Base-by-base conservation (phyloP, 345 rosid species). In the Populus tremula region DNA sequence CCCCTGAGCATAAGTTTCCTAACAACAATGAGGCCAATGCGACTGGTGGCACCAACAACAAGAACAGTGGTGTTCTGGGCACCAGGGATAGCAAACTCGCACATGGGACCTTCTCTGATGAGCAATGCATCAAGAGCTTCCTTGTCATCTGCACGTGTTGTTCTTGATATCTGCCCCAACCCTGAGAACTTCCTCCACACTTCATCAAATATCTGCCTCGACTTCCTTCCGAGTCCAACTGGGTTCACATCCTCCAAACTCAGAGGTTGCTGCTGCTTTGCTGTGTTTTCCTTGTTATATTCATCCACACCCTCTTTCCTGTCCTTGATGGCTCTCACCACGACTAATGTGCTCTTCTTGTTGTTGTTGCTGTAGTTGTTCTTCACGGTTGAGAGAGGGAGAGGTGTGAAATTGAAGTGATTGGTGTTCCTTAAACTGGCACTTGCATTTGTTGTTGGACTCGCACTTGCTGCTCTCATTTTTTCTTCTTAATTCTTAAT, bases 1-100 rank as follows among this genome's bases (percentile, higher is more conserved):
- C 99, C 99, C 75, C 98, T 84, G 83, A 95, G 96, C 97, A 93
- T 90, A 79, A 95, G 99, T 87, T 95, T 93, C 71, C 99, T 89
- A 75, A 95, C 91, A 65, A 95, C 89, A 36, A 95, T 90, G 75
- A 94, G 97, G 27, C 99, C 99, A 77, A 95, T 92, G 59, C 99
- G 84, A 78, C 99, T 91, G 76, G 97, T 95, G 72, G 92, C 93
- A 13, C 98, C 99, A 47, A 93, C 92, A 64, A 95, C 96, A 78
- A 95, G 95, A 67, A 95, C 97, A 74, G 91, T 89, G 73, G 97
- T 94, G 82, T 86, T 88, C 85, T 91, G 98, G 76, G 99, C 98
- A 1, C 97, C 99, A 29, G 99, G 97, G 69, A 90, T 87, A 80
- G 89, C 94, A 79, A 94, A 94, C 72, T 93, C 99, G 76, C 99